A percentile compares a stretch with the other conserved stretches of the same genome.
Conservation (phyloP, 768 basidiomycete species). For the Rhizopogon rudus region DNA sequence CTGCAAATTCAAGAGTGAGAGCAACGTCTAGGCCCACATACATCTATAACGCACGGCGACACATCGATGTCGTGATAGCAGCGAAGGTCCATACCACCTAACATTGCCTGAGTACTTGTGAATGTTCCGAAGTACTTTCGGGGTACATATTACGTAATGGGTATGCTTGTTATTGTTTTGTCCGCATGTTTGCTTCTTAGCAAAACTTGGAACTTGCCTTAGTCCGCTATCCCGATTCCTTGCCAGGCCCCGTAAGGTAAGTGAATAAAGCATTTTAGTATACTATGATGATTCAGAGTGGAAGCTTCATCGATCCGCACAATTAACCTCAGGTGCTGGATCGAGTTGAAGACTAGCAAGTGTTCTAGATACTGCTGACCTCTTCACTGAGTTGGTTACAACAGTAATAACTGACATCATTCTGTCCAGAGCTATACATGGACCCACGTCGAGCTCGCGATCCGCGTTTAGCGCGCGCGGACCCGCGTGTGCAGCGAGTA, state of each 20-base stretch:
- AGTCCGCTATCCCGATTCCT: too few species aligned
- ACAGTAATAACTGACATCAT: conserved; percentile 11
- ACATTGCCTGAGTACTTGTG: background rate
- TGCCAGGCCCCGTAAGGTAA: conserved; percentile 12
- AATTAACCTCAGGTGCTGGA: conserved; percentile 38
- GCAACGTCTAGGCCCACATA: background rate
- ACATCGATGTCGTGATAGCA: background rate
- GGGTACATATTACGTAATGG: background rate
- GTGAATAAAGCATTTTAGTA: conserved; percentile 7
- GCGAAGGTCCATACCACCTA: background rate
- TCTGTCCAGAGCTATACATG: conserved; percentile 36
- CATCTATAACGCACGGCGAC: background rate
- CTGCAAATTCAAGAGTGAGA: background rate
- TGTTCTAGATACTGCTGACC: conserved; percentile 96
- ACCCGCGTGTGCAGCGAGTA: conserved; percentile 57
- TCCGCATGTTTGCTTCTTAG: too few species aligned
- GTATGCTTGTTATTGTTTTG: background rate
- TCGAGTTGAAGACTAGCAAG: conserved; percentile 67
- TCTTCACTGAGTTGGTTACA: conserved; percentile 11
- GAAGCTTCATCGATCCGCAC: conserved; percentile 74
- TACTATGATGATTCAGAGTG: conserved; percentile 87
- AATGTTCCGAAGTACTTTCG: background rate
- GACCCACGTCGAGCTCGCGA: conserved; percentile 80
- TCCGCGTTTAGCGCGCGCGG: conserved; percentile 68
- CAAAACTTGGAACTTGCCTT: too few species aligned